Evolutionary conservation across 495 filamentous ascomycete genomes (phyloP).

Genomic region (Penicillium pulvis): DNA sequence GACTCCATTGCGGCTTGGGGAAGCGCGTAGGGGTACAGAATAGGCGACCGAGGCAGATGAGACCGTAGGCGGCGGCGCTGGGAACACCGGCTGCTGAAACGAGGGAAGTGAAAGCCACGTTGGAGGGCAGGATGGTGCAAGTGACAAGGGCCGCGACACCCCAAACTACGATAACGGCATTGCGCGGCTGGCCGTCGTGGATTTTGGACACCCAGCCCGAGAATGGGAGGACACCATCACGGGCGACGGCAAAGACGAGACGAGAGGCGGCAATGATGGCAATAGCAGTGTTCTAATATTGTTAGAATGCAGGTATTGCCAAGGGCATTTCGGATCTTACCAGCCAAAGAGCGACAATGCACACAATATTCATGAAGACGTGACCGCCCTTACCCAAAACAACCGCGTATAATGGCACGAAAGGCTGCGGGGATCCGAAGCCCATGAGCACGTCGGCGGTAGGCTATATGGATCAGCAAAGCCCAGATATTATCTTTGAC

Average conservation of each 20-base stretch:
- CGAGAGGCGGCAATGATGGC: constrained; percentile 58
- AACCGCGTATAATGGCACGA: constrained; percentile 54
- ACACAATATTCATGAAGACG: constrained; percentile 56
- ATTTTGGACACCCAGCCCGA: constrained; percentile 57
- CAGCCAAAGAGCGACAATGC: constrained; percentile 51
- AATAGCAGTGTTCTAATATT: constrained; percentile 51
- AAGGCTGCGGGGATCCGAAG: constrained; percentile 55
- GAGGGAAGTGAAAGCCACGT: constrained; percentile 57
- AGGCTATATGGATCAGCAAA: constrained; percentile 30
- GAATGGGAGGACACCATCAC: constrained; percentile 58
- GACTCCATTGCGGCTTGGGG: constrained; percentile 49
- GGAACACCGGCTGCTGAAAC: constrained; percentile 53
- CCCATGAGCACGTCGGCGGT: constrained; percentile 39
- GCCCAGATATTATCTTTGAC: neutral
- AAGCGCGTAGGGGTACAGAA: constrained; percentile 50
- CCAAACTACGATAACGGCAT: constrained; percentile 58
- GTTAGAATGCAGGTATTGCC: neutral
- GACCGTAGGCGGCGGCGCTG: constrained; percentile 55
- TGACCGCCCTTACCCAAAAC: constrained; percentile 55
- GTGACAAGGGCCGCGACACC: constrained; percentile 49
- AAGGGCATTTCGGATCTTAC: constrained; percentile 26
- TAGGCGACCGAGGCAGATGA: constrained; percentile 54
- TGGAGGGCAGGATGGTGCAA: constrained; percentile 55
- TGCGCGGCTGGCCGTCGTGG: constrained; percentile 52
- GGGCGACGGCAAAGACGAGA: constrained; percentile 57